phyloP scores from a whole-genome alignment of 106 monocot species.

The Amphibolis antarctica region DNA sequence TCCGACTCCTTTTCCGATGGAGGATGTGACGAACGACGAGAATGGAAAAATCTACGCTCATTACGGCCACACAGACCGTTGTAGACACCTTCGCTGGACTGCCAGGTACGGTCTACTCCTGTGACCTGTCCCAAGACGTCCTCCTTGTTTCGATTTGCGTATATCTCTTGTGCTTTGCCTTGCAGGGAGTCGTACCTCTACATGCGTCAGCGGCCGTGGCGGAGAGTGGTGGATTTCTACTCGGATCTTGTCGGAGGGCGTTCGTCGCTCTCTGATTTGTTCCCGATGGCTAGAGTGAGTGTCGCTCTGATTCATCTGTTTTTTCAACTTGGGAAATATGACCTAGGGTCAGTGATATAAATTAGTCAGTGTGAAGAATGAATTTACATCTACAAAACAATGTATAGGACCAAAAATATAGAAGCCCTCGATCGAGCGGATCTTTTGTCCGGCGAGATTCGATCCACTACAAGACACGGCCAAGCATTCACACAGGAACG shows the following conservation, averaged over 20 bases:
- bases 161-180: background rate
- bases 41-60: slow-evolving; percentile 22
- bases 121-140: background rate
- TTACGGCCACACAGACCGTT: slow-evolving; percentile 60
- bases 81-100: slow-evolving; percentile 52
- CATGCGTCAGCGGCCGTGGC: slow-evolving; percentile 70
- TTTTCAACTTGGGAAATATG: no score
- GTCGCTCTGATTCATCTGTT: background rate
- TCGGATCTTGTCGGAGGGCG: slow-evolving; percentile 40
- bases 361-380: no score
- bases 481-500: no score
- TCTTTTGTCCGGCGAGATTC: background rate
- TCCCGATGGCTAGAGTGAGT: slow-evolving; percentile 14
- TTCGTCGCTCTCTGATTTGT: slow-evolving; percentile 29
- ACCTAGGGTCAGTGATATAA: no score
- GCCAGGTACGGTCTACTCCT: slow-evolving; percentile 20
- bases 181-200: slow-evolving; percentile 62
- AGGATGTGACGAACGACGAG: background rate
- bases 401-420: no score
- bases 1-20: background rate
- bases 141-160: background rate
- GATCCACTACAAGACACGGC: background rate
- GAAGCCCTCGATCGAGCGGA: background rate
- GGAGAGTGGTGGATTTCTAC: slow-evolving; percentile 54
- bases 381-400: no score